Evolutionary conservation across 208 protist species (phyloP), one percentile per base, ranked within the genome.

Genomic region (Novymonas esmeraldas): DNA sequence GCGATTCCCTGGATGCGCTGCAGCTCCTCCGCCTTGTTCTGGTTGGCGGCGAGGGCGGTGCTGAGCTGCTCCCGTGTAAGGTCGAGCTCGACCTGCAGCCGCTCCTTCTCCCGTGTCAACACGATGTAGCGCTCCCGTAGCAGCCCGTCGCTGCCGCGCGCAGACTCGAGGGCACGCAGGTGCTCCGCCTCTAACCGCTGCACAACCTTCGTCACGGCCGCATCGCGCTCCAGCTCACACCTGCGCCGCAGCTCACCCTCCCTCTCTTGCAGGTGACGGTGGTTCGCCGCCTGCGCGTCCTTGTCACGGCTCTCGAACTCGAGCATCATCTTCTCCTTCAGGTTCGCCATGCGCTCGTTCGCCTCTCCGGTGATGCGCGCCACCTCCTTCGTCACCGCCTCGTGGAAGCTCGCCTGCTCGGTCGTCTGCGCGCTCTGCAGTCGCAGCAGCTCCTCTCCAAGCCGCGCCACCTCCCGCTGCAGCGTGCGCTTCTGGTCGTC

Each of bases 151-250:
- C 76, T 84, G 24, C 75, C 78, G 20, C 82, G 70, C n/a, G 79
- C 64, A 29, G 78, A 66, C n/a, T 80, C 83, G 20, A 92, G 45
- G 11, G 78, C 61, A 14, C 75, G 68, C 41, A 91, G 34, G 63
- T 89, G 88, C 64, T 91, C 79, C 48, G 78, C 69, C 63, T 96
- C 79, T 11, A 94, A 66, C 42, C 73, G 63, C 55, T 84, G 80
- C 52, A 90, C 78, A 26, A 88, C 86, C 46, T 89, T 83, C 18
- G 73, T 57, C 13, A 96, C 79, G 13, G 88, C 85, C 0, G 78
- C 65, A 63, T 96, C 91, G 16, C 87, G 88, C 66, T 96, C 88
- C 29, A 79, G 64, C 70, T 93, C 88, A 45, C 69, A 92, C 39
- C 64, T 63, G 26, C 64, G 62, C 9, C 82, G 83, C 16, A 94